Evolutionary conservation across 176 grass and related monocot genomes (phyloP), one percentile per base, ranked within the genome.

Genomic region (Oropetium thomaeum): DNA sequence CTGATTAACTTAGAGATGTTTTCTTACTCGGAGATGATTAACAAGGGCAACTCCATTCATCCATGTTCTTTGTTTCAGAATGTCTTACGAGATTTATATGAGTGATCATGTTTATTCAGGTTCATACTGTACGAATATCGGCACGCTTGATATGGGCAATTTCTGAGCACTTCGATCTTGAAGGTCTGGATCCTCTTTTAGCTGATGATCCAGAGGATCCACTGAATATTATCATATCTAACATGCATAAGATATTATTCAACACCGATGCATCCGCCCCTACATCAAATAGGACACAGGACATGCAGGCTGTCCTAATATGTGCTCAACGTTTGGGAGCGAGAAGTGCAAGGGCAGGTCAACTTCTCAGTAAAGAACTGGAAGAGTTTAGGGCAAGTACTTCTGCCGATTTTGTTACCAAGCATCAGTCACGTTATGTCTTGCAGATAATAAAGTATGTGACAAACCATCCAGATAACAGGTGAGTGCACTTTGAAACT

Each of bases 181-280:
- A 99, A 81, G 96, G 96, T 70, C 73, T 99, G 43, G 96, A 99
- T 83, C 96, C 96, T 26, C 88, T 99, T 81, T 87, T 99, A 69
- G 96, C 96, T 81, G 96, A 99, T 89, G 96, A 99, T 64, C 96
- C 91, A 45, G 96, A 99, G 69, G 96, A 99, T 70, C 96, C 96
- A 12, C 54, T 99, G 66, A 99, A 99, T 84, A 99, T 95, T 52
- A 85, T 99, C 67, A 90, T 99, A 85, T 85, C 96, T 69, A 99
- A 94, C 64, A 94, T 99, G 78, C 96, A 99, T 52, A 99, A 95
- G 69, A 88, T 93, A 65, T 88, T 99, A 79, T 95, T 99, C 82
- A 95, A 82, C 79, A 86, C 72, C 34, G 96, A 99, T 75, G 83
- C 88, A 62, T 85, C 91, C 75, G 78, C 90, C 73, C 79, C 80